These are phyloP conservation scores for Lachnellula arida DNA, from an alignment of 2,329 filamentous ascomycete species.

Conservation along the genomic window DNA sequence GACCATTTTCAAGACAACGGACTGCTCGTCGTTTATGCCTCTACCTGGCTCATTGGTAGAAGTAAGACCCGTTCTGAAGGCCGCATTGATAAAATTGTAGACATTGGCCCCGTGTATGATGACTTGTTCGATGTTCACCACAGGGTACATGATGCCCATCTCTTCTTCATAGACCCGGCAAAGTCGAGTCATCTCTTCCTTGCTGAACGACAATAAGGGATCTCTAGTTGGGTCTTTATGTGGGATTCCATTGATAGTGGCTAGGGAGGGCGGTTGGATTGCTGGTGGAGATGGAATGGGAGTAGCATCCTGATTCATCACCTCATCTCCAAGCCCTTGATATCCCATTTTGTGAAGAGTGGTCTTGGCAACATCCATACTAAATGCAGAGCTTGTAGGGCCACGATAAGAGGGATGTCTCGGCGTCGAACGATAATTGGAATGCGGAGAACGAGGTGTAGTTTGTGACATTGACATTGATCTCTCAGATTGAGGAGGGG, in stretches of 20 bases:
- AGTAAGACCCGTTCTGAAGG: conserved; percentile 53
- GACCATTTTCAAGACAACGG: conserved; percentile 75
- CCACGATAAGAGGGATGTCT: conserved; percentile 66
- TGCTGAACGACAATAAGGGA: conserved; percentile 72
- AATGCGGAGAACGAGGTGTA: conserved; percentile 20
- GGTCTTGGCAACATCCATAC: conserved; percentile 78
- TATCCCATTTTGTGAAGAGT: conserved; percentile 90
- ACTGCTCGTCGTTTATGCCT: conserved; percentile 54
- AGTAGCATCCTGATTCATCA: conserved; percentile 50
- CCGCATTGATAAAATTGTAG: conserved; percentile 68
- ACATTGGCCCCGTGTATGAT: conserved; percentile 66
- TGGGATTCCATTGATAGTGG: conserved; percentile 11
- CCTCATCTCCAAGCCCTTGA: conserved; percentile 59
- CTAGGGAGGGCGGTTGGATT: conserved; percentile 24
- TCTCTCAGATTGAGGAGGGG: conserved; percentile 19
- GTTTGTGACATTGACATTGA: conserved; percentile 26
- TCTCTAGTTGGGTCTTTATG: conserved; percentile 64
- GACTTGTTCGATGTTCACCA: conserved; percentile 69
- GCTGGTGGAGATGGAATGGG: conserved; percentile 30
- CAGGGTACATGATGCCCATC: conserved; percentile 87
- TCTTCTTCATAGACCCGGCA: conserved; percentile 83
- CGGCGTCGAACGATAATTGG: conserved; percentile 18
- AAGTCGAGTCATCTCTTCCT: conserved; percentile 74
- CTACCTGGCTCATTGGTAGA: conserved; percentile 38
- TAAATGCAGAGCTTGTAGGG: conserved; percentile 80